These are phyloP conservation scores for Ustilago loliicola DNA, from an alignment of 1,284 basidiomycete genomes.

Conservation along the genomic window DNA sequence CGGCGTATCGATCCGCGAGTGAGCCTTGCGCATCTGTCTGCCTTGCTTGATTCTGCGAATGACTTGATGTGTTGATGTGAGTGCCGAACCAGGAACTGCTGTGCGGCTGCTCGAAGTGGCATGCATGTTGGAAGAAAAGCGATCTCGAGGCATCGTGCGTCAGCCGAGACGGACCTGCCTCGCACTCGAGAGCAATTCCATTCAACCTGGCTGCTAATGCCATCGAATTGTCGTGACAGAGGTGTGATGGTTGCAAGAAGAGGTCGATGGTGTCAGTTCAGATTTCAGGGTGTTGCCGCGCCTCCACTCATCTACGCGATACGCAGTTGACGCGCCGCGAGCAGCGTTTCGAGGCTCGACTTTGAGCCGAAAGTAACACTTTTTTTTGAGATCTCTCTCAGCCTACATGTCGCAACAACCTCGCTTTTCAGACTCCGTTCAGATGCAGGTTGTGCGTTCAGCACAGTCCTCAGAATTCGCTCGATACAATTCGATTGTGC, in stretches of 20 bases:
- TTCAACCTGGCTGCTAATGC: background rate
- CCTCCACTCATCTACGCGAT: constrained; percentile 25
- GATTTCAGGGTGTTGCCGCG: background rate
- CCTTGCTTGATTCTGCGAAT: background rate
- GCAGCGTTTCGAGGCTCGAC: background rate
- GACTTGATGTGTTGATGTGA: constrained; percentile 1
- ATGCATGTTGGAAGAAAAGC: constrained; percentile 18
- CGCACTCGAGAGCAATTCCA: background rate
- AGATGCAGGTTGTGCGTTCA: background rate
- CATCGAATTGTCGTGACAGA: constrained; percentile 10
- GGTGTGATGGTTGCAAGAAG: constrained; percentile 1
- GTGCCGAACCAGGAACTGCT: constrained; percentile 25
- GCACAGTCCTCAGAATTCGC: background rate
- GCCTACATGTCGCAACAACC: background rate
- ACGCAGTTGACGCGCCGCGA: constrained; percentile 5
- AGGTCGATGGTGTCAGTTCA: background rate
- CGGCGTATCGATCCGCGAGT: constrained; percentile 27
- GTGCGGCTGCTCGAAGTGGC: constrained; percentile 31
- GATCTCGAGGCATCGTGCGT: background rate
- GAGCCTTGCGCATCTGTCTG: background rate
- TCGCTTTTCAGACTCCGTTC: background rate
- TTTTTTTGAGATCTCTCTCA: background rate
- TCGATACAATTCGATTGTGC: background rate
- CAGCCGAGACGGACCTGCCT: constrained; percentile 25
- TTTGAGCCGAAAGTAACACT: background rate